A percentile compares a stretch with the other conserved stretches of the same genome.
These are phyloP conservation scores for Neurospora sp. DNA, from an alignment of 495 filamentous ascomycete species.

Conservation along the genomic window DNA sequence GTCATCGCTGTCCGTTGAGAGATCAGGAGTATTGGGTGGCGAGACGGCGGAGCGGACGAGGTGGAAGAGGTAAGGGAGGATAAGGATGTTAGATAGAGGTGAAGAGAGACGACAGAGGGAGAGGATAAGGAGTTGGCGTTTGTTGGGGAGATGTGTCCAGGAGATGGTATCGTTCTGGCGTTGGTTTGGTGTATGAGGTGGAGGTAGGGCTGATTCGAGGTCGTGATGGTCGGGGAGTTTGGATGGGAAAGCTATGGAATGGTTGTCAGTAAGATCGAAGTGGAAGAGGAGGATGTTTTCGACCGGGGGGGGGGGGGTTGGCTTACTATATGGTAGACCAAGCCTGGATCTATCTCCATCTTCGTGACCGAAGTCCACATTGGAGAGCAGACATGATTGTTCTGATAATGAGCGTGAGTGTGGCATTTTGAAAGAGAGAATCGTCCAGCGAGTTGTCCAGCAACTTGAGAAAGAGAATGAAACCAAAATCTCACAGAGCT, in stretches of 20 bases:
- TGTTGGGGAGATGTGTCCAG: slow-evolving; percentile 37
- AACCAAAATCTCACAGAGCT: background rate
- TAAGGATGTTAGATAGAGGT: slow-evolving; percentile 38
- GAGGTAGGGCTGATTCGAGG: background rate
- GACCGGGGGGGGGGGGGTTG: background rate
- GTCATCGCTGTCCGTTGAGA: slow-evolving; percentile 26
- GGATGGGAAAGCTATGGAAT: background rate
- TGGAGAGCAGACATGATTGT: background rate
- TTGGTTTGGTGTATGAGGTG: too few species aligned
- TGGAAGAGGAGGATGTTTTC: background rate
- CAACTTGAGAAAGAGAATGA: background rate
- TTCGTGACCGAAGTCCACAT: background rate
- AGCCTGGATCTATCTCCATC: background rate
- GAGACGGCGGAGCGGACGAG: slow-evolving; percentile 41
- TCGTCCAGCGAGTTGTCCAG: background rate
- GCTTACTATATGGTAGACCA: background rate
- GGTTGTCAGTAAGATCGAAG: background rate
- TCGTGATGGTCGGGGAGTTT: background rate
- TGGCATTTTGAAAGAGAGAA: slow-evolving; percentile 5
- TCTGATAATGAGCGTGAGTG: background rate
- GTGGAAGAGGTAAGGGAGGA: slow-evolving; percentile 48
- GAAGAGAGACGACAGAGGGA: slow-evolving; percentile 43
- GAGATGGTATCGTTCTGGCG: too few species aligned
- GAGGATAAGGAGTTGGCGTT: slow-evolving; percentile 41
- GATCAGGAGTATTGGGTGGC: slow-evolving; percentile 50